Evolutionary conservation across 1,284 basidiomycete genomes (phyloP).

Genomic region (Malassezia yamatoensis): DNA sequence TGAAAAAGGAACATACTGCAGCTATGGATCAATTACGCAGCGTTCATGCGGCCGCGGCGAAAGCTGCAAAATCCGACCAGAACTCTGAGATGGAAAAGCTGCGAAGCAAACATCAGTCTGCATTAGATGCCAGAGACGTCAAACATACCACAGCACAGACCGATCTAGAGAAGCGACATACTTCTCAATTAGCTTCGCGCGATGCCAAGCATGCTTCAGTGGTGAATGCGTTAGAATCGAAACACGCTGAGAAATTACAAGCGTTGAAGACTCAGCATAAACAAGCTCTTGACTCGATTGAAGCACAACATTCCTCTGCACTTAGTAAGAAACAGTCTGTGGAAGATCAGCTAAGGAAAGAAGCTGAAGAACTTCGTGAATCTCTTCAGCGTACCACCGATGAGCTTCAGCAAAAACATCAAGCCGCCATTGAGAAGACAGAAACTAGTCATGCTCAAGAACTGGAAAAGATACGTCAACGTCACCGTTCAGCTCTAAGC

Average conservation of each 20-base stretch:
- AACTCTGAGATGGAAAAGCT: neutral
- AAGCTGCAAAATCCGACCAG: neutral
- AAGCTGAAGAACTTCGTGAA: neutral
- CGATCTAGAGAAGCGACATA: neutral
- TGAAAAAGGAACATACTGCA: neutral
- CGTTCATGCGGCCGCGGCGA: conserved; percentile 6
- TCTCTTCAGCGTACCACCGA: neutral
- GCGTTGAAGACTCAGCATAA: neutral
- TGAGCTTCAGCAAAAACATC: neutral
- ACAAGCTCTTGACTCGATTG: neutral
- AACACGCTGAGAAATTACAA: neutral
- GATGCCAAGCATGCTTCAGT: conserved; percentile 5
- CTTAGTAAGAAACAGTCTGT: conserved; percentile 1
- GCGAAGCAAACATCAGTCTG: neutral
- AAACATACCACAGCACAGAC: neutral
- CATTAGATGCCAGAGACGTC: neutral
- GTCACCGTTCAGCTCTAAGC: neutral
- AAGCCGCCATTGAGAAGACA: neutral
- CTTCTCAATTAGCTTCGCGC: neutral
- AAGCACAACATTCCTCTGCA: neutral
- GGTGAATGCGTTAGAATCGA: neutral
- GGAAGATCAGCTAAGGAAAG: neutral
- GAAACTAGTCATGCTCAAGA: neutral
- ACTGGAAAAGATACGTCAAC: neutral
- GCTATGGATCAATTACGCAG: neutral